Base-by-base conservation (phyloP, 1,284 basidiomycete genomes). In the Golubevia sp. region DNA sequence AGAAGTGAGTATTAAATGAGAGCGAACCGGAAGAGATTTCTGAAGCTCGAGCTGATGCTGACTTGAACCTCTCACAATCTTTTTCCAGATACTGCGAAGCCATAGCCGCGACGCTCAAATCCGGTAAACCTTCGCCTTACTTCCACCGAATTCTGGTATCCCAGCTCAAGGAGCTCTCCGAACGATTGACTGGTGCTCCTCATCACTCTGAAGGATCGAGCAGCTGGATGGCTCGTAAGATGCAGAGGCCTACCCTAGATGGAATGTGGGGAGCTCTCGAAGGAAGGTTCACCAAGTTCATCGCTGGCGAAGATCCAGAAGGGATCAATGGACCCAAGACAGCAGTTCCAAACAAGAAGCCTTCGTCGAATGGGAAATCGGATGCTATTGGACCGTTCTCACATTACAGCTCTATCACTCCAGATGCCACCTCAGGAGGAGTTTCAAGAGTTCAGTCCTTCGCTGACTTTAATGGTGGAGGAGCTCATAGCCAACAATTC, bases 251-350 rank as follows among this genome's bases (percentile, higher is more conserved):
- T 0, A 97, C 93, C 63, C 87, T 98, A 58, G 94, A 97, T 77
- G 91, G 91, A 53, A 89, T 99, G 55, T 93, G 96, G 59, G 91
- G 91, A 59, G 97, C 94, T 89, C 87, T 99, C 25, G 96, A 96
- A 84, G 92, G 92, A n/a, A 89, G 92, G 13, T 90, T 99, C 72
- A 94, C 94, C 27, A 97, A 97, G 83, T 92, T 99, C 74, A 96
- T 99, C 67, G 93, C 95, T 13, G 97, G 80, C 13, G 80, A 83
- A 53, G 79, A 81, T 34, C 11, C 21, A 13, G 21, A 27, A 6
- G 21, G 50, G 11, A 13, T 26, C 21, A 52, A 13, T 52, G 50
- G 50, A 52, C 30, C 30, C 30, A 34, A 34, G 30, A 34, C 30
- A 5, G 30, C 30, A 34, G 11, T 11, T 34, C 30, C 30, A 11